Base-by-base conservation (phyloP, 495 filamentous ascomycete species). In the Chaetomium cochliodes region DNA sequence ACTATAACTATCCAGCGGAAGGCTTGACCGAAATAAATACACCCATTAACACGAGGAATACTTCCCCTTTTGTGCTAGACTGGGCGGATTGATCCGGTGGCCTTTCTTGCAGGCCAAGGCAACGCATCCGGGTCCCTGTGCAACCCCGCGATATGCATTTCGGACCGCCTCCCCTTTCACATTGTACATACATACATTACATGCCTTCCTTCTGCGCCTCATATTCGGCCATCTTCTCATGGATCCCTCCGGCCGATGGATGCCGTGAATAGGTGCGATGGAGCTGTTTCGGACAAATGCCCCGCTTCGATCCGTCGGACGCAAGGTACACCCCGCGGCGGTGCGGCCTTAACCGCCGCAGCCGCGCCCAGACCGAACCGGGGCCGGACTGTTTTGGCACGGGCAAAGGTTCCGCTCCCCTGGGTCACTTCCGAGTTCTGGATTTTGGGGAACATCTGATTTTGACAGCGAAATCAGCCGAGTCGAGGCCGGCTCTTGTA, bases 361-460 rank as follows among this genome's bases (percentile, higher is more conserved):
- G 18, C 12, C 1, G 30, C 53, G 53, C 53, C 53, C 30, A 56
- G 53, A 25, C 49, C 49, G 49, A 52, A 52, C 23, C 49, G 12
- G 49, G 22, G 7, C 22, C 22, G 49, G 23, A 25, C 22, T 23
- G 20, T 50, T 33, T 33, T n/a, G 26, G 26, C 22, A n/a, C 28
- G 3, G 51, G 52, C 28, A 20, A 42, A 22, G 23, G n/a, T 57
- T 65, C 58, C 60, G 61, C 47, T 58, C 56, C 60, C 30, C 52
- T 53, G 60, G 37, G 53, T 41, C 25, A 50, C 49, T 47, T 61
- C 58, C 54, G 16, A 42, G 62, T 52, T 62, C 56, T 63, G 66
- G 66, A 64, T 55, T 64, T 47, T 20, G 3, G 12, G 33, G 37
- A 74, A 69, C 72, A 69, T 73, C 59, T 62, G 72, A 74, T 74